Base-by-base conservation (phyloP, 2,329 filamentous ascomycete genomes). In the Diaporthe sp. region DNA sequence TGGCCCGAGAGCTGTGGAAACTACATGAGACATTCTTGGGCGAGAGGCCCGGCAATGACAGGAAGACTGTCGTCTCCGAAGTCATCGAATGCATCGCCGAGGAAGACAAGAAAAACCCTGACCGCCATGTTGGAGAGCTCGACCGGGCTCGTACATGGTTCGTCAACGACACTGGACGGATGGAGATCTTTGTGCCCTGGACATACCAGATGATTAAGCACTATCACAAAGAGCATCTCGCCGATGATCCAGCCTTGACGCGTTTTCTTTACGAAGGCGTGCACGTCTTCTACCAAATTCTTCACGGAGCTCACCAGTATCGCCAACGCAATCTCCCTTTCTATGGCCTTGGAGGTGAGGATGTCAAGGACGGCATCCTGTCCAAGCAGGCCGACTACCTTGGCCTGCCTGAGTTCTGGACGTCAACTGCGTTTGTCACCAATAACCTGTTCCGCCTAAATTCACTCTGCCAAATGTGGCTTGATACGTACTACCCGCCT, bases 131-230 rank as follows among this genome's bases (percentile, higher is more conserved):
- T 30, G 92, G 92, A n/a, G 93, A 97, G 81, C 90, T 92, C 13
- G 95, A 98, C 79, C 87, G 89, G 10, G 91, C 98, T 22, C 91
- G 95, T n/a, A 92, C 95, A 78, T 98, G 94, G 91, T 97, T 98
- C 79, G 88, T 95, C 75, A 89, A 93, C 78, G 94, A 96, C 79
- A 87, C 95, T 42, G 90, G 90, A 82, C 89, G 90, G 37, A 88
- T 97, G 77, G 91, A 95, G 71, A 87, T 94, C 72, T 91, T 97
- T 56, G 88, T 97, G 63, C 93, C 94, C 0, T 97, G 94, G 93
- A 92, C 93, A 12, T 94, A 91, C 78, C 92, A 94, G 81, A 91
- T 92, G 19, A 92, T 96, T 81, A 94, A 94, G 81, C 90, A 93
- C 72, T 86, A 93, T 73, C 93, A 92, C 79, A 90, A 91, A 72